Base-by-base conservation (phyloP, 192 early-diverging fungal species). In the Podila horticola region DNA sequence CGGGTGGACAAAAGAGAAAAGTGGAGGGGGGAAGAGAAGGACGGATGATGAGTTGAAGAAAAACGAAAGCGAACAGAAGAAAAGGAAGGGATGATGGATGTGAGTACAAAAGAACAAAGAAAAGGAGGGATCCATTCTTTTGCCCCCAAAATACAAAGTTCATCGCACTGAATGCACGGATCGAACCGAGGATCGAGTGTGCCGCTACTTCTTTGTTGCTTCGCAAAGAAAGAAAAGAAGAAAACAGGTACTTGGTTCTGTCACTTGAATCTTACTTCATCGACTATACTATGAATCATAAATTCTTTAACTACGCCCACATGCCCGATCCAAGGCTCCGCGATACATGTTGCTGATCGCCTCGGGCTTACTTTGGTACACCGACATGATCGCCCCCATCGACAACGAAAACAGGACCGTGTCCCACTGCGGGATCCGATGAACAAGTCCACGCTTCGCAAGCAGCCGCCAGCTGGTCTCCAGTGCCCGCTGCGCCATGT, bases 361-460 rank as follows among this genome's bases (percentile, higher is more conserved):
- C 15, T 85, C 86, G 8, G 91, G 89, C 49, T 94, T 92, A 72
- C 88, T 92, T 79, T 96, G 94, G 83, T 94, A 96, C 15, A 96
- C 71, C 17, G 87, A 86, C 95, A 96, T 95, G 64, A 96, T 71
- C 9, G 90, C 84, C n/a, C 91, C 94, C 88, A 92, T 94, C 0
- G 93, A 86, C 8, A 83, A 75, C 58, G 89, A 90, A 63, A 96
- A 94, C 63, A 94, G 85, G 2, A 89, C 79, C 12, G 89, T 88
- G 69, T 96, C 95, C 2, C 92, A 93, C 64, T 91, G 82, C 24
- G 85, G 87, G 20, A 94, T 83, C 59, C 91, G 87, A 31, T 70
- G 79, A 64, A 88, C 90, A 72, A 88, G 79, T 10, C 90, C 89
- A 50, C 79, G 83, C 64, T 88, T 86, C 34, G 90, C 82, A 52